These are phyloP conservation scores for Mucor saturninus DNA, from an alignment of 371 early-diverging fungal genomes.

Conservation along the genomic window DNA sequence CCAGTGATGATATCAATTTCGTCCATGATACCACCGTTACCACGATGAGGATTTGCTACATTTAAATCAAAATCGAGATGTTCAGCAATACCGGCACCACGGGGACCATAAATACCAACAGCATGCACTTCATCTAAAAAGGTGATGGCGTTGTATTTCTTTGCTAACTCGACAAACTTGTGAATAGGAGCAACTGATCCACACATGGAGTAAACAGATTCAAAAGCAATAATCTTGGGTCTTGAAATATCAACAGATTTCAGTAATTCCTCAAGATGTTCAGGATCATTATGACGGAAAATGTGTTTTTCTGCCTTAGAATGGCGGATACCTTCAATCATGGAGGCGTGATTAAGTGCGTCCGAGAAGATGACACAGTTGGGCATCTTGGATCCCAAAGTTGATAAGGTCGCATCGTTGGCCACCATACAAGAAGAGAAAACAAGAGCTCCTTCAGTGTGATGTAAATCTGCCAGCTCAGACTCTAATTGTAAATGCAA, in stretches of 20 bases:
- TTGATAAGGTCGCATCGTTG: conserved; percentile 96
- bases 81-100: conserved; percentile 97
- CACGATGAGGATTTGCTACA: conserved; percentile 54
- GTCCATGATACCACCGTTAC: conserved; percentile 77
- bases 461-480: conserved; percentile 92
- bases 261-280: conserved; percentile 87
- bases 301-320: conserved; percentile 89
- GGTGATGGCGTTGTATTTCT: conserved; percentile 97
- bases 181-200: conserved; percentile 96
- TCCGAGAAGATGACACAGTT: conserved; percentile 95
- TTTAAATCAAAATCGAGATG: conserved; percentile 85
- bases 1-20: conserved; percentile 97
- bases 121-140: conserved; percentile 99
- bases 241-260: conserved; percentile 76
- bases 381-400: conserved; percentile 91
- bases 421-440: conserved; percentile 99
- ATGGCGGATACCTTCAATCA: conserved; percentile 98
- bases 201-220: conserved; percentile 99
- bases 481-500: conserved; percentile 91
- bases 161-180: conserved; percentile 90
- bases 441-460: conserved; percentile 91
- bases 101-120: conserved; percentile 98
- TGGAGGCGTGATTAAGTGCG: conserved; percentile 96
- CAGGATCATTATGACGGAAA: conserved; percentile 95
- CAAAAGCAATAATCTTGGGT: conserved; percentile 98